Evolutionary conservation across 805 yeast species (phyloP).

Genomic region (Phaffomyces thermotolerans): DNA sequence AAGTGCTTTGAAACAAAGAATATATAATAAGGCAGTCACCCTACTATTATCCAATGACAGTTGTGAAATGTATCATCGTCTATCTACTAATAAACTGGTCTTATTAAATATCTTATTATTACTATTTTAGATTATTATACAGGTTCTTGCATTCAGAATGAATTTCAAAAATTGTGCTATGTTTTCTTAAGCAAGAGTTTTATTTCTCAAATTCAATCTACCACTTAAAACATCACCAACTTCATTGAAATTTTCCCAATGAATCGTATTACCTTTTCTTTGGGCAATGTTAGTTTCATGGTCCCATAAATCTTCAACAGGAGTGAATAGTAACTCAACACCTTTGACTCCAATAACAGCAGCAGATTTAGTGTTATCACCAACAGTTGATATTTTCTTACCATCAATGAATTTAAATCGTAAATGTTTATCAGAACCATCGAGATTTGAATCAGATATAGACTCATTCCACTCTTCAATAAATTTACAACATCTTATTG

Average conservation of each 20-base stretch:
- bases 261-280: conserved; percentile 62
- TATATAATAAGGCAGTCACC: too few species aligned
- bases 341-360: conserved; percentile 71
- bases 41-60: too few species aligned
- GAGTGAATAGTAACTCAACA: conserved; percentile 50
- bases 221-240: conserved; percentile 71
- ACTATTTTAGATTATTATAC: neutral
- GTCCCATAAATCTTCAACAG: conserved; percentile 49
- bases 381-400: conserved; percentile 37
- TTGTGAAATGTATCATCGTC: too few species aligned
- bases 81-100: too few species aligned
- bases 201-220: conserved; percentile 44
- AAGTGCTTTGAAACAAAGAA: too few species aligned
- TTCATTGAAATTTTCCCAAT: conserved; percentile 57
- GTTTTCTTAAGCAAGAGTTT: conserved; percentile 1
- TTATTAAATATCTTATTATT: neutral
- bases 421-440: conserved; percentile 36
- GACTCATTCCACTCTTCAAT: conserved; percentile 56
- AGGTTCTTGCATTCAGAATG: neutral
- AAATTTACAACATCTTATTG: conserved; percentile 83
- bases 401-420: conserved; percentile 48
- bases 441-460: conserved; percentile 25
- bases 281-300: conserved; percentile 50
- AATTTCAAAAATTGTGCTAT: too few species aligned
- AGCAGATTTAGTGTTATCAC: conserved; percentile 31